Base-by-base conservation (phyloP, 2,329 filamentous ascomycete genomes). In the Xylaria multiplex region DNA sequence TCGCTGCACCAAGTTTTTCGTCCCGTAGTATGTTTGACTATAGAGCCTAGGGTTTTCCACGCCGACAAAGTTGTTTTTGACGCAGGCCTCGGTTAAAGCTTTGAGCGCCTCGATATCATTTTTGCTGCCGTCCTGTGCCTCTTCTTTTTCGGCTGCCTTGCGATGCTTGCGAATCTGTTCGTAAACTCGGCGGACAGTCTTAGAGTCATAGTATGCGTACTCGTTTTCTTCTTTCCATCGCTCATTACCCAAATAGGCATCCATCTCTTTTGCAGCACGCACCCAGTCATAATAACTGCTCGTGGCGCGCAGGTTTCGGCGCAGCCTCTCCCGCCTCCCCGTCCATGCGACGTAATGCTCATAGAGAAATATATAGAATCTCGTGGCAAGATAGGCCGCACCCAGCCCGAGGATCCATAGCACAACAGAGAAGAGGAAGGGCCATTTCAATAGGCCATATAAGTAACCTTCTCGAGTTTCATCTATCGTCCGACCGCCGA, bases 11-110 rank as follows among this genome's bases (percentile, higher is more conserved):
- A 97, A 80, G 67, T 96, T 88, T 79, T 99, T 99, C n/a, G 96
- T 98, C 37, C 96, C 96, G 73, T 93, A 97, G 77, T 99, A 99
- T 2, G 95, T 97, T 81, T 98, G 94, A 74, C 93, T 97, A 78
- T 99, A 99, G n/a, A 99, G 81, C 61, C 93, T 87, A 9, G 95
- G 89, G 74, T 97, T 98, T 79, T 99, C 96, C 14, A 97, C 90
- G 0, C 96, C 96, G 19, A 93, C 93, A 79, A 98, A 99, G 76
- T 99, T 98, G 79, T 94, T 97, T 85, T 97, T 99, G 73, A 97
- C 91, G 77, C 94, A 98, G 14, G 92, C 93, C 81, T 97, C 93
- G 22, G 96, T 83, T 65, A 98, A 80, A 0, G 86, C 85, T 68
- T 89, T 90, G 61, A 99, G 83, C 61, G 96, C 93, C 69, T 95